Evolutionary conservation across 768 basidiomycete genomes (phyloP).

Genomic region (Mycena chlorophos): DNA sequence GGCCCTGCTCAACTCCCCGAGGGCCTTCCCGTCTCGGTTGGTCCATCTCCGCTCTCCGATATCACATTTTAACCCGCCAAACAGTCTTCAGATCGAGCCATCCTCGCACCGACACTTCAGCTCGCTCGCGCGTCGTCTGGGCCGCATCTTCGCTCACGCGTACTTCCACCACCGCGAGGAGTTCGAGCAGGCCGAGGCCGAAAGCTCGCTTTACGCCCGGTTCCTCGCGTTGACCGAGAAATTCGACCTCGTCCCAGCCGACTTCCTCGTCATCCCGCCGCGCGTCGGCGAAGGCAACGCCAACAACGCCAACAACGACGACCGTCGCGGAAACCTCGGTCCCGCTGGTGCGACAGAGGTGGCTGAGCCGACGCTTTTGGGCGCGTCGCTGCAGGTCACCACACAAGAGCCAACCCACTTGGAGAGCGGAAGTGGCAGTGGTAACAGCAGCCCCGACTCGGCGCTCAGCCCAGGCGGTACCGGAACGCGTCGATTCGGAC

Average conservation of each 20-base stretch:
- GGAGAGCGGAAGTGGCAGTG: slow-evolving; percentile 12
- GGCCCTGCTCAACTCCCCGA: slow-evolving; percentile 84
- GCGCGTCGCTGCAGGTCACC: slow-evolving; percentile 37
- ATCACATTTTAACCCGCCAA: slow-evolving; percentile 1
- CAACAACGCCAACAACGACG: not conserved
- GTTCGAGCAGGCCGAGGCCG: slow-evolving; percentile 88
- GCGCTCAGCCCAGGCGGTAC: slow-evolving; percentile 24
- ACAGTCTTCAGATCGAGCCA: slow-evolving; percentile 76
- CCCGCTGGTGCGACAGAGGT: slow-evolving; percentile 38
- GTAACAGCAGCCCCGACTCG: slow-evolving; percentile 22
- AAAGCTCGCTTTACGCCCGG: slow-evolving; percentile 86
- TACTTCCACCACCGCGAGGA: slow-evolving; percentile 93
- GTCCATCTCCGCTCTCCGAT: slow-evolving; percentile 12
- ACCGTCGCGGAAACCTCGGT: slow-evolving; percentile 2
- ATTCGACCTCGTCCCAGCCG: slow-evolving; percentile 79
- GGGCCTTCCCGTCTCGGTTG: slow-evolving; percentile 90
- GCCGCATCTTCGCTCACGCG: slow-evolving; percentile 94
- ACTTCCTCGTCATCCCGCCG: slow-evolving; percentile 81
- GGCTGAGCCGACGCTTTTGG: slow-evolving; percentile 43
- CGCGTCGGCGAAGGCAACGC: slow-evolving; percentile 13
- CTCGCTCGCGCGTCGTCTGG: slow-evolving; percentile 86
- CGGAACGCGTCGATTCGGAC: slow-evolving; percentile 39
- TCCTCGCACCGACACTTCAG: slow-evolving; percentile 87
- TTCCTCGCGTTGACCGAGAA: slow-evolving; percentile 81
- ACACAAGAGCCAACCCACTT: not conserved